Evolutionary conservation across 2,329 filamentous ascomycete genomes (phyloP), one percentile per base, ranked within the genome.

Genomic region (Nemania sp.): DNA sequence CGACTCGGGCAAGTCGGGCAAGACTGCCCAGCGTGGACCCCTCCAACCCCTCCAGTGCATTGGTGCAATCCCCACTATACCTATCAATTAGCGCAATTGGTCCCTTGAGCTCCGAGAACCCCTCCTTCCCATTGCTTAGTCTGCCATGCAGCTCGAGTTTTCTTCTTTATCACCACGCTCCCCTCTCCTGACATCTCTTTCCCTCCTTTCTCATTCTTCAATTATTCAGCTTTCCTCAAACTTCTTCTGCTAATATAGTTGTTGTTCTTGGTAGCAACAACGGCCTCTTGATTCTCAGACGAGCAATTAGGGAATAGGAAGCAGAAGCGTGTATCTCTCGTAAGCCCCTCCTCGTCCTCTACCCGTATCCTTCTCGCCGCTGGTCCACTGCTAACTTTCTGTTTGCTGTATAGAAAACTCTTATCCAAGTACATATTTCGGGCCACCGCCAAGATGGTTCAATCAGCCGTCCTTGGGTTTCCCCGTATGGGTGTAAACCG

Each of bases 401-500:
- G 2, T 54, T 55, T 49, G 55, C 62, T 70, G 51, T 18, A 57
- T 35, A 75, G 74, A 73, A 73, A 71, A 72, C 45, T 59, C 54
- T 47, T 75, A 51, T 62, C 65, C 57, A 64, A 58, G 62, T 70
- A 73, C 56, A 68, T 72, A 72, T 53, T 63, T 64, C 64, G 73
- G 72, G 73, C 73, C 73, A 79, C 78, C 79, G 76, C 73, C 81
- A 87, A 81, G 71, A 89, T 89, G 87, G 87, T 89, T 81, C 85
- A 89, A 80, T 89, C 87, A 74, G 86, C 96, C 76, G 88, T 99
- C 83, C 92, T 99, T 83, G 96, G 96, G 86, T 99, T 99, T 90
- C 96, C 96, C 83, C 95, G 96, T 81, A 98, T 98, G 93, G 96
- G 96, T 85, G 92, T 89, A 79, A 93, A 97, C 86, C 94, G 96